Conservation (phyloP, 148 eudicot genomes). For the Talinum fruticosum region DNA sequence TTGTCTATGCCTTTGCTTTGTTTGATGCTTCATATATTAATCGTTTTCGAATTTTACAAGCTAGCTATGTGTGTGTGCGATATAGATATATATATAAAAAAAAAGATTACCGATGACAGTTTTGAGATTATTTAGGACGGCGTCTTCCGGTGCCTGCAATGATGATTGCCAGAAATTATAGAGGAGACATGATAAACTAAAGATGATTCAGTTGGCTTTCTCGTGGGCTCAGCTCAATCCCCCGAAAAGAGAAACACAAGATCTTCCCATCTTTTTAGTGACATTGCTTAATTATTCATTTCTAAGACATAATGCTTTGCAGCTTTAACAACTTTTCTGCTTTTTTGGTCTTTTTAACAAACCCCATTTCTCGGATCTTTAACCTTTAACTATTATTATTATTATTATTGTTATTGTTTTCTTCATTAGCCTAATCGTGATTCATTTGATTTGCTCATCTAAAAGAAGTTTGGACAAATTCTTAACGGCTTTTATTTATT, state of each 20-base stretch:
- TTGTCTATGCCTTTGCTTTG: too few species aligned
- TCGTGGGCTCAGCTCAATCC: slow-evolving; percentile 20
- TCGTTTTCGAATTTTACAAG: too few species aligned
- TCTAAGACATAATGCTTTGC: too few species aligned
- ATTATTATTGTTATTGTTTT: background rate
- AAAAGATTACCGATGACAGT: too few species aligned
- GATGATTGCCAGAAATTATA: too few species aligned
- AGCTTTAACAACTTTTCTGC: slow-evolving; percentile 24
- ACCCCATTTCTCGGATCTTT: slow-evolving; percentile 17
- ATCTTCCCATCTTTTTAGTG: slow-evolving; percentile 20
- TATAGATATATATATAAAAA: too few species aligned
- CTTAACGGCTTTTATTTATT: background rate
- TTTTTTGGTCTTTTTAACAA: slow-evolving; percentile 15
- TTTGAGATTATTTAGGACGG: too few species aligned
- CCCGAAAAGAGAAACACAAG: slow-evolving; percentile 25
- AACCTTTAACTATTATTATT: slow-evolving; percentile 9
- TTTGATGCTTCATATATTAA: too few species aligned
- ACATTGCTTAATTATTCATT: background rate
- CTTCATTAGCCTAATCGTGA: slow-evolving; percentile 12
- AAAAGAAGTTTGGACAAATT: background rate
- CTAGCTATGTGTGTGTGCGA: too few species aligned
- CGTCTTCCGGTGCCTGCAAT: too few species aligned
- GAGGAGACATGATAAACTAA: too few species aligned
- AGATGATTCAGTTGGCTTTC: too few species aligned
- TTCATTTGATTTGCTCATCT: slow-evolving; percentile 12